Base-by-base conservation (phyloP, 306 rosid genomes). In the Lablab purpureus region DNA sequence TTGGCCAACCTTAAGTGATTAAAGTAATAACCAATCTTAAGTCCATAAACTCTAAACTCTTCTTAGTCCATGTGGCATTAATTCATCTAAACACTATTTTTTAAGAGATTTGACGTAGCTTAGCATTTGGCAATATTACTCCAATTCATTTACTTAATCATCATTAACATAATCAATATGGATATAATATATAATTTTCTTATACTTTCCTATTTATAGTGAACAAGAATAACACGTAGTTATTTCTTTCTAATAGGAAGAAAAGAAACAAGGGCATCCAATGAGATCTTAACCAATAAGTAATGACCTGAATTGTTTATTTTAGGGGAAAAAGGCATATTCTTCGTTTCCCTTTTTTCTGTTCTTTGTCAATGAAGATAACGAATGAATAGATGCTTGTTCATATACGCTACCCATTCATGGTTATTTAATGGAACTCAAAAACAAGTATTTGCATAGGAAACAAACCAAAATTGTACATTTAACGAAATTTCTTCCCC, bases 401-500 rank as follows among this genome's bases (percentile, higher is more conserved):
- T 56, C 37, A 14, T 25, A 18, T 11, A 60, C 71, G 62, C 49
- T 2, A 43, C 46, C 17, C 5, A n/a, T 27, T 70, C 4, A 68
- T 19, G 2, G n/a, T 41, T 4, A 74, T 64, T 22, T 34, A 40
- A 22, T 21, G 40, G 64, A 64, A 19, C 50, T 47, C 8, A 47
- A 36, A 19, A 28, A 27, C 37, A 51, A 51, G 65, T 51, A 37
- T 37, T 66, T 77, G 54, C 8, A 5, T 51, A 6, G 5, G 27
- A 69, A 43, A 30, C n/a, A 43, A 71, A 71, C 10, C 0, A 22
- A 60, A 79, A 25, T 6, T 27, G 73, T 21, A 34, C 56, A 17
- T 60, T 22, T 5, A 23, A 49, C 25, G 78, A 79, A 79, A 72
- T 71, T 79, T 79, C 78, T 17, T 71, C 66, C 63, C 5, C 10